These are phyloP conservation scores for Arxiozyma telluris DNA, from an alignment of 1,139 yeast genomes.

Conservation along the genomic window DNA sequence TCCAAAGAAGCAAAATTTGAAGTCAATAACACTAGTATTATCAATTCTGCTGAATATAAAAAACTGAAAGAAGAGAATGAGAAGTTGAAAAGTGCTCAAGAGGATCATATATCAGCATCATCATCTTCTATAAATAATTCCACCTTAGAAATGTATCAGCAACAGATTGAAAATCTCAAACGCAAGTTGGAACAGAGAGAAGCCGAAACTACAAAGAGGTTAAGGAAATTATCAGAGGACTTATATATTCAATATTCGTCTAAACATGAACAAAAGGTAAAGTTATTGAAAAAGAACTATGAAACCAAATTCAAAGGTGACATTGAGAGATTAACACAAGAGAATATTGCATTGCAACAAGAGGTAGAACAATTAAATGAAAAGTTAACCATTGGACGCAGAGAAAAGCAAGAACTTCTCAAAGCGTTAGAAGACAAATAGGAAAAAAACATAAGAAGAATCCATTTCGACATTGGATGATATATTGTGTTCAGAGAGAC, in stretches of 20 bases:
- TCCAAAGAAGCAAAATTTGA: neutral
- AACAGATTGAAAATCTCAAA: slow-evolving; percentile 25
- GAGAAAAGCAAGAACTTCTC: slow-evolving; percentile 48
- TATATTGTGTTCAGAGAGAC: no score
- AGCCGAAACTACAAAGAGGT: slow-evolving; percentile 40
- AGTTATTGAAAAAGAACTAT: slow-evolving; percentile 43
- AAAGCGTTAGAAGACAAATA: slow-evolving; percentile 38
- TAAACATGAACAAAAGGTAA: slow-evolving; percentile 60
- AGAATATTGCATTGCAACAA: slow-evolving; percentile 37
- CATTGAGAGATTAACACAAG: slow-evolving; percentile 35
- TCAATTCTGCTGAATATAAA: neutral
- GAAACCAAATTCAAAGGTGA: slow-evolving; percentile 42
- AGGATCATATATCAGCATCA: neutral
- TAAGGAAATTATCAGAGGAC: slow-evolving; percentile 55
- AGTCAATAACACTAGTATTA: neutral
- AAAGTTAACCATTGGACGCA: slow-evolving; percentile 40
- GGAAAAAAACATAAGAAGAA: neutral
- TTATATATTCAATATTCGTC: slow-evolving; percentile 59
- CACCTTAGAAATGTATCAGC: slow-evolving; percentile 10
- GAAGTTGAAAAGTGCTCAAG: neutral
- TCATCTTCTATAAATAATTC: neutral
- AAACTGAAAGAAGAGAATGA: slow-evolving; percentile 1
- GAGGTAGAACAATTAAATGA: slow-evolving; percentile 41
- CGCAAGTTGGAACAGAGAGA: slow-evolving; percentile 28
- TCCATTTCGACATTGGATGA: neutral